These are phyloP conservation scores for Euphrasia arctica DNA, from an alignment of 305 asterid genomes.

Conservation along the genomic window DNA sequence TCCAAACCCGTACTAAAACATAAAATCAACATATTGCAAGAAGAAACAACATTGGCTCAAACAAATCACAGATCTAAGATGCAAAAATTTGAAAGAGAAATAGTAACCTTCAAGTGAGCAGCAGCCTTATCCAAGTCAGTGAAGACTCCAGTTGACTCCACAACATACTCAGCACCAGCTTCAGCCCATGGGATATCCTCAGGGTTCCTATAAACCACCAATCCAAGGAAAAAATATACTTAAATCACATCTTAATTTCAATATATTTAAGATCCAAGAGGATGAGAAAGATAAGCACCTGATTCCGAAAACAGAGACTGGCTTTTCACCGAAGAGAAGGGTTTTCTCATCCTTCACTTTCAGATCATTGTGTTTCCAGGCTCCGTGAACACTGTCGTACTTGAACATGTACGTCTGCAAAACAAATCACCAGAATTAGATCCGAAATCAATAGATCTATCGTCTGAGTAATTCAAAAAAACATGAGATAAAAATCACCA, in stretches of 20 bases:
- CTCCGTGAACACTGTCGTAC: constrained; percentile 82
- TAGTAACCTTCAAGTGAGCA: constrained; percentile 50
- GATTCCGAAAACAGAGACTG: constrained; percentile 51
- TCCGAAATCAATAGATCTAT: not conserved
- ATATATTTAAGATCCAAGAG: not conserved
- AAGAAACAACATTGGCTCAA: not conserved
- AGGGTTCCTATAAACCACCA: constrained; percentile 31
- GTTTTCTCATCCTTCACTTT: constrained; percentile 70
- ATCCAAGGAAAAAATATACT: not conserved
- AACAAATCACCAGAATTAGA: not conserved
- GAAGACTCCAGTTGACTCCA: constrained; percentile 60
- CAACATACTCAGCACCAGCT: constrained; percentile 51
- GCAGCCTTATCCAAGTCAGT: constrained; percentile 58
- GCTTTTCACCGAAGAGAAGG: constrained; percentile 68
- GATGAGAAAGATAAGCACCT: constrained; percentile 30
- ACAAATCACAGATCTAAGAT: not conserved
- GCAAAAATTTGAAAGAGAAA: not conserved
- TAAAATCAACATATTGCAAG: not conserved
- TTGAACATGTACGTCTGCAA: constrained; percentile 84
- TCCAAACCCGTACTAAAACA: not conserved
- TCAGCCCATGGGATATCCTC: constrained; percentile 59
- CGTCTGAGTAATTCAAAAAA: not conserved
- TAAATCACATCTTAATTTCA: not conserved
- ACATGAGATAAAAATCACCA: constrained; percentile 34
- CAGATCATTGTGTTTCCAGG: constrained; percentile 70